Base-by-base conservation (phyloP, 345 rosid genomes). In the Rubroshorea leprosula region DNA sequence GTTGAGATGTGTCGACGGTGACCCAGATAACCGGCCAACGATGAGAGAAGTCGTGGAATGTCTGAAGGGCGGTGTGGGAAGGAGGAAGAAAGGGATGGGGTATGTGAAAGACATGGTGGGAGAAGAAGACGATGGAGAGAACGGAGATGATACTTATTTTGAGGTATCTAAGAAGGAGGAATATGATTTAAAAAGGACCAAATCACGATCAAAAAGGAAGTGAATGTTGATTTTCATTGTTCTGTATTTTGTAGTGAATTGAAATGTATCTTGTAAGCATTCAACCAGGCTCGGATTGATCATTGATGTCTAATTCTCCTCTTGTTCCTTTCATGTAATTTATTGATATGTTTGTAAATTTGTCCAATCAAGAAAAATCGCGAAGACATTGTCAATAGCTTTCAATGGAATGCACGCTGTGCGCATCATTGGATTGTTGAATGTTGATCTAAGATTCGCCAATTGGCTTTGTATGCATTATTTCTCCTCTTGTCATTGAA, bases 1-100 rank as follows among this genome's bases (percentile, higher is more conserved):
- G 0, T 21, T 71, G 70, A 73, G 51, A 23, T 85, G 92, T 66
- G 75, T 84, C 0, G 80, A 78, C 23, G 39, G 59, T 18, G 73
- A 71, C 41, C 74, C 78, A 0, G 81, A 80, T 50, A 75, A 76
- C 15, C 68, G 92, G 58, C 92, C 88, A 0, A 74, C 53, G 59
- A 82, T 82, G 84, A 16, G 62, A n/a, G 71, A 80, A 23, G 84
- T 80, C 23, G 88, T 76, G 52, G 68, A 76, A 17, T 80, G 88
- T 81, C 74, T 85, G 12, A 73, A 58, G 50, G 74, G 77, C 23
- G 66, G 76, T 13, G 17, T 57, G 0, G 26, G 66, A 27, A 72
- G 64, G 43, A 66, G 67, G 61, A 70, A 41, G 18, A 80, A 72
- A 49, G 67, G 65, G 62, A 48, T 61, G 19, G 17, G 29, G 5